Conservation (phyloP, 73 alveolate genomes). For the Paramecium tetraurelia region DNA sequence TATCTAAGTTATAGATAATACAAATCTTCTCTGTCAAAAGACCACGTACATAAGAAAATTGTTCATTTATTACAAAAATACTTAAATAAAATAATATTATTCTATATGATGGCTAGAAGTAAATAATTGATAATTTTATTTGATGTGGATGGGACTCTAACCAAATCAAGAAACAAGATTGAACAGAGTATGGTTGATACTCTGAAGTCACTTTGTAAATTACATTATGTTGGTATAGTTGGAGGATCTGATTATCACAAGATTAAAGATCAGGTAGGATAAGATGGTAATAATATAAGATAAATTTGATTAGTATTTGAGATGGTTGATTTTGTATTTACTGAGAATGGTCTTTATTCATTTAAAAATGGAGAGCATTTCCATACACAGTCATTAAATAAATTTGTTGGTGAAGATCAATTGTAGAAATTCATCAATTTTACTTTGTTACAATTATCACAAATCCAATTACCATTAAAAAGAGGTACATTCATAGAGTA, state of each 20-base stretch:
- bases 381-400: slow-evolving; percentile 68
- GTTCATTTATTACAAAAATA: background rate
- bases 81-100: background rate
- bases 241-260: slow-evolving; percentile 94
- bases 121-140: slow-evolving; percentile 69
- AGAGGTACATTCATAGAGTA: slow-evolving; percentile 97
- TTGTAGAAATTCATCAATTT: slow-evolving; percentile 83
- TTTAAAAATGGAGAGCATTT: slow-evolving; percentile 70
- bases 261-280: slow-evolving; percentile 79
- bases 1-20: too few species aligned
- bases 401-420: slow-evolving; percentile 76
- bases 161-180: slow-evolving; percentile 82
- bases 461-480: slow-evolving; percentile 91
- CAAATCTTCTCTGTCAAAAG: background rate
- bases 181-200: slow-evolving; percentile 83
- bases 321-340: slow-evolving; percentile 75
- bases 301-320: slow-evolving; percentile 5
- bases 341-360: slow-evolving; percentile 90
- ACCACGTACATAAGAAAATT: background rate
- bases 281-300: slow-evolving; percentile 50
- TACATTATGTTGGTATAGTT: slow-evolving; percentile 88
- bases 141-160: slow-evolving; percentile 96
- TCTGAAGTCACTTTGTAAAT: slow-evolving; percentile 62
- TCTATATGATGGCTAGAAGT: slow-evolving; percentile 46
- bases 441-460: slow-evolving; percentile 85